These are phyloP conservation scores for Periconia macrospinosa DNA, from an alignment of 2,329 filamentous ascomycete genomes.

Conservation along the genomic window DNA sequence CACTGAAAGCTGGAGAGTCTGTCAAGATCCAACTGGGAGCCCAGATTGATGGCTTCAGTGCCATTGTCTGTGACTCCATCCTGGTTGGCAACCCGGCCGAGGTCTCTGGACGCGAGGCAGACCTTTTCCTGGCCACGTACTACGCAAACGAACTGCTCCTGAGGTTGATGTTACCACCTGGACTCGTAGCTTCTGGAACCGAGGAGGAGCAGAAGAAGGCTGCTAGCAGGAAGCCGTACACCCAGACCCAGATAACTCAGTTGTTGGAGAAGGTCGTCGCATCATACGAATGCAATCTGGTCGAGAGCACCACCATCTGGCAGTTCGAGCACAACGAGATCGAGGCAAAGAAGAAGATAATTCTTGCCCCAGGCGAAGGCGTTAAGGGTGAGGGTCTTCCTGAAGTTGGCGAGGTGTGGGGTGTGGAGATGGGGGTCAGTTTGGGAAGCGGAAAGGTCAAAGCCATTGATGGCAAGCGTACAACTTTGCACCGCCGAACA, in stretches of 20 bases:
- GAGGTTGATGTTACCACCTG: conserved; percentile 88
- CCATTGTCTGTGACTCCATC: conserved; percentile 93
- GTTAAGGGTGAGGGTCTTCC: conserved; percentile 88
- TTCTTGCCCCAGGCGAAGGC: conserved; percentile 81
- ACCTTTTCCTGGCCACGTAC: conserved; percentile 87
- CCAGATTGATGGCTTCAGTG: conserved; percentile 95
- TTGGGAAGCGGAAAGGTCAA: conserved; percentile 94
- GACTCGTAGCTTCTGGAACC: conserved; percentile 76
- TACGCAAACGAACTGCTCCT: conserved; percentile 95
- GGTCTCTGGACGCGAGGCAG: conserved; percentile 76
- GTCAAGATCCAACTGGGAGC: conserved; percentile 99
- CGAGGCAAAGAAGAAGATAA: conserved; percentile 97
- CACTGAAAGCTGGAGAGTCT: conserved; percentile 81
- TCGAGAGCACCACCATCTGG: conserved; percentile 99
- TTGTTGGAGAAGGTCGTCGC: conserved; percentile 91
- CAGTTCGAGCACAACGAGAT: conserved; percentile 96
- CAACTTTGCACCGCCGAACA: conserved; percentile 92
- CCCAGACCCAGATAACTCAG: conserved; percentile 82
- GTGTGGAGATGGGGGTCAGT: conserved; percentile 92
- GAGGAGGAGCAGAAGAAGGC: conserved; percentile 96
- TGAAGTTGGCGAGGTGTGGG: conserved; percentile 93
- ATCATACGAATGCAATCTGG: conserved; percentile 85
- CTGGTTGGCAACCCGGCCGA: conserved; percentile 68
- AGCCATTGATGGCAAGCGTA: conserved; percentile 74
- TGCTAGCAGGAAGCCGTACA: conserved; percentile 76